Evolutionary conservation across 345 rosid genomes (phyloP).

Genomic region (Populus davidiana): DNA sequence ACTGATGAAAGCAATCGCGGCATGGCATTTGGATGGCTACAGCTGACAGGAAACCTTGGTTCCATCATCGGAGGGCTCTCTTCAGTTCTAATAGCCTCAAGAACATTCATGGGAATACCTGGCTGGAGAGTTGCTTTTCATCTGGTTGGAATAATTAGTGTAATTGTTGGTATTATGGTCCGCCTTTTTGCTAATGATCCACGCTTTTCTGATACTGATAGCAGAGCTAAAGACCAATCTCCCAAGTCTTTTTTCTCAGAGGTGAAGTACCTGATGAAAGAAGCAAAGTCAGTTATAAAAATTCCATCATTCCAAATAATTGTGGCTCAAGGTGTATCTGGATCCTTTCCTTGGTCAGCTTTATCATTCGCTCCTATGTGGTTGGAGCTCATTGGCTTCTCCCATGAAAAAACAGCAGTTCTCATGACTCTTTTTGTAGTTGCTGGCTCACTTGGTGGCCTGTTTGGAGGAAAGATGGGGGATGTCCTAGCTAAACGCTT

Average conservation of each 20-base stretch:
- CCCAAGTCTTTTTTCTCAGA: constrained; percentile 38
- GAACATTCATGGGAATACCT: constrained; percentile 57
- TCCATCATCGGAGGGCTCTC: constrained; percentile 54
- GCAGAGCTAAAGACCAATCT: constrained; percentile 12
- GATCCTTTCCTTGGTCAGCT: constrained; percentile 64
- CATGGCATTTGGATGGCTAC: constrained; percentile 75
- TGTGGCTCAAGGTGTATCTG: constrained; percentile 70
- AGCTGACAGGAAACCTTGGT: constrained; percentile 55
- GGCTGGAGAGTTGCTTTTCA: constrained; percentile 83
- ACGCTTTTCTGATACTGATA: constrained; percentile 26
- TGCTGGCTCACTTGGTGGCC: constrained; percentile 40
- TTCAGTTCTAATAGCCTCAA: constrained; percentile 61
- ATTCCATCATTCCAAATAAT: constrained; percentile 62
- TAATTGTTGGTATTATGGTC: constrained; percentile 58
- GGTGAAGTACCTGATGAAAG: constrained; percentile 36
- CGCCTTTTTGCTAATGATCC: constrained; percentile 64
- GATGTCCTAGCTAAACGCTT: constrained; percentile 44
- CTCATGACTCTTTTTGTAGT: constrained; percentile 39
- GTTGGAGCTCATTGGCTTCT: constrained; percentile 66
- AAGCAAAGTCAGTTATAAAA: constrained; percentile 52
- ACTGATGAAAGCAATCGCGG: constrained; percentile 79
- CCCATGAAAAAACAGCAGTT: constrained; percentile 52
- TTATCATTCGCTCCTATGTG: constrained; percentile 62
- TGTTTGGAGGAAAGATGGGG: constrained; percentile 63
- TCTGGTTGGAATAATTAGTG: constrained; percentile 52